Evolutionary conservation across 768 basidiomycete genomes (phyloP).

Genomic region (Sporobolomyces phaffii): DNA sequence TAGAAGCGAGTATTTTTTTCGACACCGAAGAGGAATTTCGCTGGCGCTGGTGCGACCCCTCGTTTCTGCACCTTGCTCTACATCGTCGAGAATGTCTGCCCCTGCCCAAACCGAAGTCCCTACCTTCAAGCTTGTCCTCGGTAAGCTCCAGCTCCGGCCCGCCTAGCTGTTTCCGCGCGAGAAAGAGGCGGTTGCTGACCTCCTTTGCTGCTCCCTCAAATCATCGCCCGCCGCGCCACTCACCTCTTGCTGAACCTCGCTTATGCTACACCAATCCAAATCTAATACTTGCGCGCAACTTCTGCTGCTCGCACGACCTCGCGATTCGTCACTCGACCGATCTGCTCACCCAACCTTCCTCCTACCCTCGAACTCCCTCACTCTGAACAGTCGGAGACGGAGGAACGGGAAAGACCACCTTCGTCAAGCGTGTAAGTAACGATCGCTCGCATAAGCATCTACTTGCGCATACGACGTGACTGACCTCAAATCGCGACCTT

Average conservation of each 20-base stretch:
- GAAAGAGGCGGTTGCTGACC: constrained; percentile 8
- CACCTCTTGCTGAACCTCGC: background rate
- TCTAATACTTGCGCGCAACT: background rate
- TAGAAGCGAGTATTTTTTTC: too few relatives aligned
- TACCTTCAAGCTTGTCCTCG: constrained; percentile 98
- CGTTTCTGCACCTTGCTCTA: too few relatives aligned
- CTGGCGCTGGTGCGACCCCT: too few relatives aligned
- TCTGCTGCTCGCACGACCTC: constrained; percentile 19
- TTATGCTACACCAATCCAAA: background rate
- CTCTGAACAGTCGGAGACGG: constrained; percentile 76
- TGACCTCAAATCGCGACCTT: background rate
- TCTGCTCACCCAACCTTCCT: constrained; percentile 31
- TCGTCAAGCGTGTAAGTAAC: constrained; percentile 34
- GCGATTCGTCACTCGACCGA: constrained; percentile 23
- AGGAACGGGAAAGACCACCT: constrained; percentile 67
- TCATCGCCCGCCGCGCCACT: background rate
- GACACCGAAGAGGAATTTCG: too few relatives aligned
- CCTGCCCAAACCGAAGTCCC: constrained; percentile 53
- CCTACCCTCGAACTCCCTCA: constrained; percentile 1
- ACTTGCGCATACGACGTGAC: background rate
- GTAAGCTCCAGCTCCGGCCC: constrained; percentile 52
- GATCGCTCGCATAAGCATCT: background rate
- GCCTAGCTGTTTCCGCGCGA: background rate
- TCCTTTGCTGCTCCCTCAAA: background rate
- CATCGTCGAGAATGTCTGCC: constrained; percentile 25